Conservation (phyloP, 345 rosid genomes). For the Physaria fendleri region DNA sequence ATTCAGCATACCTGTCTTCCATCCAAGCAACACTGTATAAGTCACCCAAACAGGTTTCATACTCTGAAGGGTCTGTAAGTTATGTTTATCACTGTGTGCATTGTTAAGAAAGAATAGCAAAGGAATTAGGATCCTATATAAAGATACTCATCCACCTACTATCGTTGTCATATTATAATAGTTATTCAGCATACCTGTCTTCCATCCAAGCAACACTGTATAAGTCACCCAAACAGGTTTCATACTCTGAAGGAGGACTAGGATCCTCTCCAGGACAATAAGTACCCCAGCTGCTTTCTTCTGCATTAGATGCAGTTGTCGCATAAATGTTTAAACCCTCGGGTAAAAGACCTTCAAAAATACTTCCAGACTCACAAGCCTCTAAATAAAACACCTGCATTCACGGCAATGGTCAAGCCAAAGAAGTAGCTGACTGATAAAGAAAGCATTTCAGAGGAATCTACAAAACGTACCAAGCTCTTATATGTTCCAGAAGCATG, state of each 20-base stretch:
- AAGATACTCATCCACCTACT: background rate
- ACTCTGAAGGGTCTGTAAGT: conserved; percentile 72
- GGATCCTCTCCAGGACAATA: conserved; percentile 93
- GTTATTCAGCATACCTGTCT: conserved; percentile 56
- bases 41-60: conserved; percentile 87
- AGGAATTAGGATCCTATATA: background rate
- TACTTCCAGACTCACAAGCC: conserved; percentile 98
- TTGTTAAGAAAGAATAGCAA: background rate
- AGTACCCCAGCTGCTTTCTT: conserved; percentile 96
- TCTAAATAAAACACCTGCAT: conserved; percentile 91
- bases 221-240: conserved; percentile 94
- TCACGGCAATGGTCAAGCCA: background rate
- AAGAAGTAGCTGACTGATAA: background rate
- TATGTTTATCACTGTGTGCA: conserved; percentile 71
- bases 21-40: conserved; percentile 96
- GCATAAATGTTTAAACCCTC: conserved; percentile 88
- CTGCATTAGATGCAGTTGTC: conserved; percentile 90
- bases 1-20: conserved; percentile 77
- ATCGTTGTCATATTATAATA: background rate
- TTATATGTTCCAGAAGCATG: conserved; percentile 75
- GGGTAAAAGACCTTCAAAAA: conserved; percentile 95
- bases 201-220: conserved; percentile 99
- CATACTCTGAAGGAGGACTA: conserved; percentile 83
- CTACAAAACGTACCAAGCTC: conserved; percentile 53
- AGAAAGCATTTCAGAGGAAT: background rate